Base-by-base conservation (phyloP, 345 rosid species). In the Gossypium rotundifolium region DNA sequence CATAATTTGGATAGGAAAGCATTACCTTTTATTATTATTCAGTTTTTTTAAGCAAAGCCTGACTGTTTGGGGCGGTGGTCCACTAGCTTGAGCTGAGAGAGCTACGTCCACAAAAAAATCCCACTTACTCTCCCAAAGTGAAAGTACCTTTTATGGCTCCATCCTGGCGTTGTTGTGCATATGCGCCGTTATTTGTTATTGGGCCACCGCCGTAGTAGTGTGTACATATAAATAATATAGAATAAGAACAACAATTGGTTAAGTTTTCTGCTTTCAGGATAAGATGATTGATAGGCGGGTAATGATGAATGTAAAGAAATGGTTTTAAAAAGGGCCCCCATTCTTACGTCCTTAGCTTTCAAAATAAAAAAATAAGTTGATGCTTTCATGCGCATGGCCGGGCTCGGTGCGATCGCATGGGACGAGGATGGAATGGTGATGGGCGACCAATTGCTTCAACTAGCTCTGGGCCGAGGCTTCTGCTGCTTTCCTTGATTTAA, bases 11-110 rank as follows among this genome's bases (percentile, higher is more conserved):
- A 58, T 23, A 23, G 33, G 33, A 45, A 61, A 29, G 5, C 9
- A 22, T 58, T 58, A 11, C 11, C 20, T 9, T 55, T 20, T 63
- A 20, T 63, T 63, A 14, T 29, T 29, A 38, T 63, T 17, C 7
- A 9, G 48, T n/a, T 38, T 63, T 63, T 33, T 38, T 0, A 8
- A 20, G 55, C 7, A 67, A 46, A 66, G 54, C 12, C 38, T 45
- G 33, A 2, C 45, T 65, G 70, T 11, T 44, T 42, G 70, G 70
- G 70, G 53, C 53, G 52, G 52, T 20, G 70, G 33, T 8, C 33
- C 53, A 45, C 70, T 65, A 65, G 53, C 23, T 40, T 65, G 70
- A 45, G 70, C 3, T 45, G 53, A 65, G 66, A 62, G 66, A 65
- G 33, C 4, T 6, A 44, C 66, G 27, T 65, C 70, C 70, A 64